phyloP scores from a whole-genome alignment of 2,329 filamentous ascomycete genomes.

The Kalmusia sp. region DNA sequence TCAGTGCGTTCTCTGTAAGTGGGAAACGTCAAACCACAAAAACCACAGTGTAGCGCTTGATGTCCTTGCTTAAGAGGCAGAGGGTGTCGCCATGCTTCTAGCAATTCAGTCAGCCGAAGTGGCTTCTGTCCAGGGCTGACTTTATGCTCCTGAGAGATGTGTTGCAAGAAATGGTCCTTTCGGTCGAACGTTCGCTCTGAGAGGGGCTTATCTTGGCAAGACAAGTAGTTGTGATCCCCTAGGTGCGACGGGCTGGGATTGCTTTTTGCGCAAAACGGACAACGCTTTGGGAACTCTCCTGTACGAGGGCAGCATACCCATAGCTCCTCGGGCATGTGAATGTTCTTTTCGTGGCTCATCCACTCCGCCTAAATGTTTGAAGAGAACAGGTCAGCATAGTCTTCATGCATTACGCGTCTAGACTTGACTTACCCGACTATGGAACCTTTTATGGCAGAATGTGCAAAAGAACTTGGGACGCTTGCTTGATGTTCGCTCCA shows the following conservation, averaged over 20 bases:
- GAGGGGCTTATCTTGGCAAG: conserved; percentile 65
- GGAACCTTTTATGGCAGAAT: conserved; percentile 33
- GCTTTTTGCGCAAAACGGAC: conserved; percentile 57
- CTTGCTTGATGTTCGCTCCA: conserved; percentile 20
- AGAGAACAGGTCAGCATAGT: too few species aligned
- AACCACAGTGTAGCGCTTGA: conserved; percentile 35
- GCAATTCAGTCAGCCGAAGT: conserved; percentile 31
- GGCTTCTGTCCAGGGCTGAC: conserved; percentile 49
- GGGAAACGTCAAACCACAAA: conserved; percentile 29
- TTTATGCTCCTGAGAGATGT: conserved; percentile 57
- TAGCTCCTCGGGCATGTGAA: conserved; percentile 58
- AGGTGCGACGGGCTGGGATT: conserved; percentile 57
- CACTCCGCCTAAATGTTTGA: conserved; percentile 48
- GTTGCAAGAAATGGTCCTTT: conserved; percentile 60
- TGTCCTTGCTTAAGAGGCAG: conserved; percentile 23
- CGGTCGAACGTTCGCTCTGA: conserved; percentile 61
- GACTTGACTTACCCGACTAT: conserved; percentile 49
- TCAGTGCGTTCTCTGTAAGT: conserved; percentile 32
- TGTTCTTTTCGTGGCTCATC: conserved; percentile 68
- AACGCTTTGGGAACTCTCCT: conserved; percentile 49
- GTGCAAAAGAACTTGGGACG: conserved; percentile 32
- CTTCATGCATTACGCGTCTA: not conserved
- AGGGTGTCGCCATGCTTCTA: conserved; percentile 30
- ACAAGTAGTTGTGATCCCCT: conserved; percentile 58
- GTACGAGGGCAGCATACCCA: conserved; percentile 33